Base-by-base conservation (phyloP, 345 rosid species). In the Syzygium grande region DNA sequence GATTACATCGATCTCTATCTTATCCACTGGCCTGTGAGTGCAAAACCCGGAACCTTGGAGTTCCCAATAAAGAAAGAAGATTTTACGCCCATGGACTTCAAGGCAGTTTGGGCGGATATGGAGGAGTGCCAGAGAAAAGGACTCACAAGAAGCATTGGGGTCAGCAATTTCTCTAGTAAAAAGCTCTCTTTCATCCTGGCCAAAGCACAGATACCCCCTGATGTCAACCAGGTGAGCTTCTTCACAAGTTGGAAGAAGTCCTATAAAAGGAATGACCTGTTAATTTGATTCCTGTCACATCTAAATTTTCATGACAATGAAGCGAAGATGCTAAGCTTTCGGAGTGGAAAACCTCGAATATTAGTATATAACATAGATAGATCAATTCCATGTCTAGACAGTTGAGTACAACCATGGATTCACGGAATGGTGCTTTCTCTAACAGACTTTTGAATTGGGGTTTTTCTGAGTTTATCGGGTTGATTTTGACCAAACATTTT, bases 21-120 rank as follows among this genome's bases (percentile, higher is more conserved):
- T 65, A 91, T 96, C 51, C 99, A 97, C 87, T 97, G 98, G 99
- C 99, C 98, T 7, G 95, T 97, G 88, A 95, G 98, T 78, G 77
- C 95, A 0, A 95, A 94, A 84, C 94, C 95, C 0, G 98, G 97
- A 51, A 92, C 84, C 65, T 93, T 87, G 51, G 94, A 92, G 80
- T 95, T 92, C 91, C 99, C 99, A 0, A 91, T 96, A 34, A 93
- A 94, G 87, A 91, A 94, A 84, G 96, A 94, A 85, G 94, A 95
- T 52, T 92, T 97, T 51, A 19, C 94, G 6, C 90, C 94, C 3
- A 92, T 95, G 96, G 96, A 97, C 86, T 95, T 90, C 73, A 89
- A 87, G 84, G 90, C 89, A 49, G 95, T 96, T 7, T 95, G 99
- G 98, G 92, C 89, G 16, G 98, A 94, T 53, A 96, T 97, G 98